These are phyloP conservation scores for Urochloa ruziziensis DNA, from an alignment of 176 grass and related monocot species.

Conservation along the genomic window DNA sequence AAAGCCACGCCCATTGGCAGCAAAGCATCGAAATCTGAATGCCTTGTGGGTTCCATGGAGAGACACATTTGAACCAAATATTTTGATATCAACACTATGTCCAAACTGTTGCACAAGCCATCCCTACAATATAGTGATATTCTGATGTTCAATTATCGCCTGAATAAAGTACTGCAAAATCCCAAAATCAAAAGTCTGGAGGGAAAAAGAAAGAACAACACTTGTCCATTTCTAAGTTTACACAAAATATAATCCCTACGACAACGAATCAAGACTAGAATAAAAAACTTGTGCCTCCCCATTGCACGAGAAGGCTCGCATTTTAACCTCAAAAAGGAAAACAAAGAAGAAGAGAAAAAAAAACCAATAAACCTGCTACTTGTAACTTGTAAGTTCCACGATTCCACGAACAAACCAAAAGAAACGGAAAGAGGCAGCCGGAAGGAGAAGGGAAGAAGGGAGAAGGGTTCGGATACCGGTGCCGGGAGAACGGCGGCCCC, in stretches of 20 bases:
- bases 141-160: neutral
- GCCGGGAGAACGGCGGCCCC: slow-evolving; percentile 7
- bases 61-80: slow-evolving; percentile 12
- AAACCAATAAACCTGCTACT: neutral
- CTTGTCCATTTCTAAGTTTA: neutral
- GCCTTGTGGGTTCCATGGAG: neutral
- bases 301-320: neutral
- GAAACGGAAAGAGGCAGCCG: neutral
- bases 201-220: neutral
- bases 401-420: neutral
- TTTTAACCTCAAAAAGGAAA: neutral
- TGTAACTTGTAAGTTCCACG: neutral
- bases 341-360: neutral
- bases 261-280: neutral
- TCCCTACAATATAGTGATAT: slow-evolving; percentile 26
- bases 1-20: slow-evolving; percentile 27
- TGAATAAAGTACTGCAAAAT: neutral
- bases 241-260: neutral
- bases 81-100: neutral
- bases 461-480: slow-evolving; percentile 5
- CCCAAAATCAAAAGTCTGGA: neutral
- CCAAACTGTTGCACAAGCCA: slow-evolving; percentile 11
- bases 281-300: neutral
- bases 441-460: neutral
- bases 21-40: slow-evolving; percentile 26